Evolutionary conservation across 257 asterid genomes (phyloP), one percentile per base, ranked within the genome.

Genomic region (Nemophila menziesii): DNA sequence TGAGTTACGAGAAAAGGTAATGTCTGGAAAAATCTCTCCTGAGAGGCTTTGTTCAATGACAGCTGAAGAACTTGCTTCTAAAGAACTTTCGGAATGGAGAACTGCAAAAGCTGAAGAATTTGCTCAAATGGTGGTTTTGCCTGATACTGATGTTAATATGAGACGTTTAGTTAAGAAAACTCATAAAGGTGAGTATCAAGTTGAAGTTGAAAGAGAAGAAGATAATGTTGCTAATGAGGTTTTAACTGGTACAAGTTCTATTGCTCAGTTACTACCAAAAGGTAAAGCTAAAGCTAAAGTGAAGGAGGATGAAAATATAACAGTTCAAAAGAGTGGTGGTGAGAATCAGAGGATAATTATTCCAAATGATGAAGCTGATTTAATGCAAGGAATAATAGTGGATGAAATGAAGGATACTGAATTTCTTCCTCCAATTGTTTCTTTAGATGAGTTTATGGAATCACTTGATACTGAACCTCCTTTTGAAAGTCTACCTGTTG

Each of bases 41-140:
- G 83, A 79, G 24, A 82, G 75, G 64, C 58, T 90, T 54, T 85
- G 96, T 55, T 71, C 96, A 21, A 90, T 90, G 99, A 67, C 93
- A 3, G 96, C 93, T 20, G 99, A 90, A 63, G 96, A 90, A 61
- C 96, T 90, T 69, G 99, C 99, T 68, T 90, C 99, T 9, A 85
- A 85, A 74, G 99, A 90, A 74, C 69, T 90, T 22, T 79, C 99
- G 8, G 69, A 90, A 58, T 90, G 99, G 99, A 82, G 99, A 44
- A 72, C 64, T 74, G 92, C 94, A 43, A 90, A 90, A 66, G 96
- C 94, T 5, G 94, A 90, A 65, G 94, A 81, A 61, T 46, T 81
- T 48, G 99, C 85, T 39, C 92, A 81, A 55, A 77, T 81, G 94
- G 75, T 76, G 21, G 99, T 90, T 66, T 73, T 90, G 39, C 94